phyloP scores from a whole-genome alignment of 2,329 filamentous ascomycete species.

The Coleophoma eucalyptorum region DNA sequence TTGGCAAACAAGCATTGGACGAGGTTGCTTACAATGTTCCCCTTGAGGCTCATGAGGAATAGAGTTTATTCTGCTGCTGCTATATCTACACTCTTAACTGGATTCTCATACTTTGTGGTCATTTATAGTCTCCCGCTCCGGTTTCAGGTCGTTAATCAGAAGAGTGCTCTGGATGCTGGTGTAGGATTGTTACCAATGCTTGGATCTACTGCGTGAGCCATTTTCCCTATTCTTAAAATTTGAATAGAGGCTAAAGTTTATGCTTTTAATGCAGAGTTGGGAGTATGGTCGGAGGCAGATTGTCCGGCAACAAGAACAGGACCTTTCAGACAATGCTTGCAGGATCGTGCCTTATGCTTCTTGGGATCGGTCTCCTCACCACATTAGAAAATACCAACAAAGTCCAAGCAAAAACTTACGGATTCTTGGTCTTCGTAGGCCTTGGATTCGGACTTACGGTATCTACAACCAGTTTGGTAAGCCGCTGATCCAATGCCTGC shows the following conservation, averaged over 20 bases:
- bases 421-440: conserved; percentile 51
- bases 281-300: conserved; percentile 48
- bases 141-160: conserved; percentile 53
- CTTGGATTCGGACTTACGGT: conserved; percentile 47
- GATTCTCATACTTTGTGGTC: conserved; percentile 52
- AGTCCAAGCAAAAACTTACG: conserved; percentile 30
- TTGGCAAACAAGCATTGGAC: conserved; percentile 18
- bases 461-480: conserved; percentile 3
- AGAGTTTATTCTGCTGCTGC: conserved; percentile 44
- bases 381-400: conserved; percentile 12
- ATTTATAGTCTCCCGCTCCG: conserved; percentile 53
- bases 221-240: not conserved
- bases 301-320: conserved; percentile 50
- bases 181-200: conserved; percentile 55
- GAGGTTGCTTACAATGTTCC: conserved; percentile 40
- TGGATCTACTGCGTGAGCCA: conserved; percentile 40
- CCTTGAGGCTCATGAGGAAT: conserved; percentile 43
- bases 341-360: conserved; percentile 45
- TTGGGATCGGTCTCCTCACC: conserved; percentile 48
- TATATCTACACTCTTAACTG: conserved; percentile 51
- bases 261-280: conserved; percentile 30
- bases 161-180: conserved; percentile 48
- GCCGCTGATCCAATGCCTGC: not conserved
- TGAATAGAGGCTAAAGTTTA: not conserved
- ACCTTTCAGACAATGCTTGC: conserved; percentile 46